A percentile compares a stretch with the other conserved stretches of the same genome.
These are phyloP conservation scores for Sarocladium brachiariae DNA, from an alignment of 2,329 filamentous ascomycete species.

Conservation along the genomic window DNA sequence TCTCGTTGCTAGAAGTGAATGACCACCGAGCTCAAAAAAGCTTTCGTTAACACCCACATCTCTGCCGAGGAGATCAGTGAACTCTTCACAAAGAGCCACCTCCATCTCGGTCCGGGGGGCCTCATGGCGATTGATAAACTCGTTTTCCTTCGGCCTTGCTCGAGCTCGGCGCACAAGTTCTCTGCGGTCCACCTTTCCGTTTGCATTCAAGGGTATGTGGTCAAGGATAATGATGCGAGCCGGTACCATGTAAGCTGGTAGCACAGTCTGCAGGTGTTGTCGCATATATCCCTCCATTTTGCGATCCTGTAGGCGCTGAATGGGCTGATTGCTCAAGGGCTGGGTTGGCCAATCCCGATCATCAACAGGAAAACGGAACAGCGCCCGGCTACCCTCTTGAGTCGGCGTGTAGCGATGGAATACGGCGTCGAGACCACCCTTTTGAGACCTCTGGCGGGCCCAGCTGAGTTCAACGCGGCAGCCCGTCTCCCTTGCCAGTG, in stretches of 20 bases:
- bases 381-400: not conserved
- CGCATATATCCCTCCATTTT: not conserved
- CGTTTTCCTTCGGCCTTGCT: not conserved
- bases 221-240: slow-evolving; percentile 13
- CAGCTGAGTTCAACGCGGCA: slow-evolving; percentile 38
- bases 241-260: slow-evolving; percentile 16
- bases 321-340: no score
- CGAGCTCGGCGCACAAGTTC: slow-evolving; percentile 5
- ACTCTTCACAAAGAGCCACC: slow-evolving; percentile 10
- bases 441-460: slow-evolving; percentile 26
- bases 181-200: slow-evolving; percentile 16
- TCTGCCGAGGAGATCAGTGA: not conserved
- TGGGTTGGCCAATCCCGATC: not conserved
- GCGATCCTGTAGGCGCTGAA: not conserved
- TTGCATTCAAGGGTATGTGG: slow-evolving; percentile 15
- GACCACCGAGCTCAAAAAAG: slow-evolving; percentile 21
- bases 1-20: slow-evolving; percentile 19
- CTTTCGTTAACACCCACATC: slow-evolving; percentile 16
- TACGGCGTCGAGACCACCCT: slow-evolving; percentile 15
- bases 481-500: slow-evolving; percentile 24
- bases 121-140: no score
- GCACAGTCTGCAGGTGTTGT: not conserved
- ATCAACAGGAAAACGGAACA: slow-evolving; percentile 14
- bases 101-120: slow-evolving; percentile 7
- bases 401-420: slow-evolving; percentile 27